Evolutionary conservation across 768 basidiomycete species (phyloP).

Genomic region (Heimioporus sp.): DNA sequence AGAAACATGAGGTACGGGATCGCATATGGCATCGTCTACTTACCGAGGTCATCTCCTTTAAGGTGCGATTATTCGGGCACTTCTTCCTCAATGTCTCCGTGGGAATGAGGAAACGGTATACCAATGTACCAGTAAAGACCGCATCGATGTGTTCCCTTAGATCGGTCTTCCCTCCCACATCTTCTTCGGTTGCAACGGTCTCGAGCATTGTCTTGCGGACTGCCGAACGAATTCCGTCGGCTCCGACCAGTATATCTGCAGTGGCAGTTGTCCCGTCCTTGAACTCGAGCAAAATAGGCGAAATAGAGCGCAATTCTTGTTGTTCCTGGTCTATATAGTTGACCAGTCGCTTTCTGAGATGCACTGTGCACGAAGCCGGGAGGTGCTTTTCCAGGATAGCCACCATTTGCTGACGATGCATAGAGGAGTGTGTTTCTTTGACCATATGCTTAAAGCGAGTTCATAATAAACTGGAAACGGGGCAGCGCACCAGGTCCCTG

Average conservation of each 20-base stretch:
- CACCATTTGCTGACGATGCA: constrained; percentile 25
- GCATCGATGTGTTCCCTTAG: constrained; percentile 24
- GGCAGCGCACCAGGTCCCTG: constrained; percentile 4
- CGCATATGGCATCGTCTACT: too few relatives aligned
- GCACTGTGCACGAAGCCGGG: constrained; percentile 16
- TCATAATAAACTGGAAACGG: too few relatives aligned
- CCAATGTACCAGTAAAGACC: constrained; percentile 39
- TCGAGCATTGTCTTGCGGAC: constrained; percentile 26
- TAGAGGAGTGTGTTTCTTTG: constrained; percentile 6
- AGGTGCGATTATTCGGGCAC: constrained; percentile 20
- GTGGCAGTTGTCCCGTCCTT: constrained; percentile 17
- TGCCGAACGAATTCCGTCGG: constrained; percentile 41
- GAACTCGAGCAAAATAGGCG: constrained; percentile 8
- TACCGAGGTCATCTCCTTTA: constrained; percentile 6
- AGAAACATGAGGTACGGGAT: constrained; percentile 8
- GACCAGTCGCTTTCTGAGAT: constrained; percentile 20
- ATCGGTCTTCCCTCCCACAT: not conserved
- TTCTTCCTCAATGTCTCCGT: constrained; percentile 27
- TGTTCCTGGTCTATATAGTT: constrained; percentile 7
- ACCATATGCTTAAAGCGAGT: not conserved
- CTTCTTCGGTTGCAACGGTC: constrained; percentile 3
- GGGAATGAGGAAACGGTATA: constrained; percentile 39
- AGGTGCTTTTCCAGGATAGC: constrained; percentile 15
- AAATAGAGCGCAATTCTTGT: constrained; percentile 27
- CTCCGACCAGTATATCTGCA: constrained; percentile 44